These are phyloP conservation scores for Aspergillus unguis DNA, from an alignment of 2,329 filamentous ascomycete species.

Conservation along the genomic window DNA sequence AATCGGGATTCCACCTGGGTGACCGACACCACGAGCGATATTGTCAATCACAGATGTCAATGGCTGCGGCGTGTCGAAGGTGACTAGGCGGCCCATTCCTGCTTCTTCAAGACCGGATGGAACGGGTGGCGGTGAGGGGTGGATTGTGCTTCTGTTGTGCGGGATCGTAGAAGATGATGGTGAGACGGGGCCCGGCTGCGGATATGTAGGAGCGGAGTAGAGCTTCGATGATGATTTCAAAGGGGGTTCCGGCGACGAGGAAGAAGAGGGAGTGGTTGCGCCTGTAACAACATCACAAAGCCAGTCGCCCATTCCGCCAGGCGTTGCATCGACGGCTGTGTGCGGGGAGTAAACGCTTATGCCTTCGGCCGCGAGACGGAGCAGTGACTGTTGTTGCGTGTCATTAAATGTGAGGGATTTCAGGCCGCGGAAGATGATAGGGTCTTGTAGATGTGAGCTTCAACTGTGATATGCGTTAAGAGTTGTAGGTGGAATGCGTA, in stretches of 20 bases:
- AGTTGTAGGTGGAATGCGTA: conserved; percentile 43
- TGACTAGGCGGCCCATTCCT: conserved; percentile 61
- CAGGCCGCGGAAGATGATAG: conserved; percentile 90
- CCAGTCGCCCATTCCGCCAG: conserved; percentile 87
- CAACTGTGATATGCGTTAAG: neutral
- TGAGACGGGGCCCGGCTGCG: conserved; percentile 27
- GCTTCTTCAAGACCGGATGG: conserved; percentile 47
- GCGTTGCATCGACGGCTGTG: conserved; percentile 86
- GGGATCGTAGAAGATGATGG: conserved; percentile 30
- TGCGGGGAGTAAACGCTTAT: conserved; percentile 96
- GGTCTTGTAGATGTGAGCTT: conserved; percentile 56
- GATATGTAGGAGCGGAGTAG: conserved; percentile 43
- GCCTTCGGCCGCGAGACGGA: conserved; percentile 77
- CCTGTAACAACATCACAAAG: conserved; percentile 79
- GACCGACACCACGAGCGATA: conserved; percentile 61
- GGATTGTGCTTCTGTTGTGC: conserved; percentile 55
- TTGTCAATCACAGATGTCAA: conserved; percentile 59
- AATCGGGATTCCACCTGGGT: conserved; percentile 62
- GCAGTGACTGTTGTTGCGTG: conserved; percentile 79
- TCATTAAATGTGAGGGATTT: conserved; percentile 83
- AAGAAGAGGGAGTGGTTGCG: conserved; percentile 19
- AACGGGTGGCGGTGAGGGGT: conserved; percentile 42
- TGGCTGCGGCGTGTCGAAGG: conserved; percentile 51
- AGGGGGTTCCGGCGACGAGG: neutral
- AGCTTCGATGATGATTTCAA: conserved; percentile 24